phyloP scores from a whole-genome alignment of 805 yeast species.

The Candida qinlingensis region DNA sequence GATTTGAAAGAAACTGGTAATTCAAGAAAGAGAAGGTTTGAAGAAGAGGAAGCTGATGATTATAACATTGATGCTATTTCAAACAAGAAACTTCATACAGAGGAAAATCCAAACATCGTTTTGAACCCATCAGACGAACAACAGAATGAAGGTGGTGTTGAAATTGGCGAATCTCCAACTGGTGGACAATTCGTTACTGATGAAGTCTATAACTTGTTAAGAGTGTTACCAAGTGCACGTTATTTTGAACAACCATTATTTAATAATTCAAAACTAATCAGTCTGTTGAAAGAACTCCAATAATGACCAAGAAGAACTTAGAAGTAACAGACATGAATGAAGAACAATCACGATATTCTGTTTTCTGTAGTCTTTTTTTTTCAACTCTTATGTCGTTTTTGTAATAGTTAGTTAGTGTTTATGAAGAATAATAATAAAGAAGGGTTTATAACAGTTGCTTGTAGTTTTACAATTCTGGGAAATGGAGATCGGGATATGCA shows the following conservation, averaged over 20 bases:
- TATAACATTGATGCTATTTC: background rate
- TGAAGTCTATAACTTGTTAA: conserved; percentile 44
- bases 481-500: background rate
- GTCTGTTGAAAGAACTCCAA: conserved; percentile 10
- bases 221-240: conserved; percentile 51
- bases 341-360: background rate
- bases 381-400: too few relatives aligned
- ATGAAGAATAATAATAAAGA: too few relatives aligned
- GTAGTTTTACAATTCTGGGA: background rate
- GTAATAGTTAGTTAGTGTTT: too few relatives aligned
- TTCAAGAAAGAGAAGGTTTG: conserved; percentile 19
- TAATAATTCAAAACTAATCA: conserved; percentile 43
- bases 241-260: conserved; percentile 50
- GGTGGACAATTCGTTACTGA: conserved; percentile 27
- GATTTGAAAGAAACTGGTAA: conserved; percentile 21
- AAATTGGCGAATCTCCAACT: background rate
- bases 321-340: background rate
- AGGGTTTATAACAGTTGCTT: background rate
- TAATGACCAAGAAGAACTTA: background rate
- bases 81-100: background rate
- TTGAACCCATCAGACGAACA: background rate
- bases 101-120: background rate
- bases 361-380: too few relatives aligned
- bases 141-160: conserved; percentile 6
- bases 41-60: conserved; percentile 7